Evolutionary conservation across 371 early-diverging fungal species (phyloP), one percentile per base, ranked within the genome.

Genomic region (Coemansia sp.): DNA sequence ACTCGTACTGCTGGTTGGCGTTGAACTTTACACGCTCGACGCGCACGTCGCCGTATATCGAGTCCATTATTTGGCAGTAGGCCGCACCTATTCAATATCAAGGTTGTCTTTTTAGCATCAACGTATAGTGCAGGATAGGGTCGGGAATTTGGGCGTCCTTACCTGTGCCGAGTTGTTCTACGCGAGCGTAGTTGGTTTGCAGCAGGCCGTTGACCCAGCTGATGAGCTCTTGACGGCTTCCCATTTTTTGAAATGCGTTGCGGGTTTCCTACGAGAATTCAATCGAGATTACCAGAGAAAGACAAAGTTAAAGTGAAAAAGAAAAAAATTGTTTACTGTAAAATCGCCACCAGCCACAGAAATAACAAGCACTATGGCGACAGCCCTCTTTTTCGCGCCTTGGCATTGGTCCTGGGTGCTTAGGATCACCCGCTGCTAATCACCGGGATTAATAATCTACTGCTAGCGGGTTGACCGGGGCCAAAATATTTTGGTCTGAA

Each of bases 81-180:
- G 87, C 93, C 41, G 92, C 92, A 55, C 93, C 88, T 90, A 71
- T 14, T 43, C 26, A 49, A n/a, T 7, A n/a, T 49, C 16, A 9
- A 16, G 26, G 6, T 40, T 40, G 6, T 40, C 11, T 8, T 6
- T 31, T 49, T 30, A 49, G 16, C 49, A 26, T 11, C 49, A 49
- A 49, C 20, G 20, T 20, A 20, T 20, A 20, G 20, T 20, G 20
- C 20, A 20, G 20, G 20, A 20, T 20, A 20, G 20, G 20, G 20
- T 20, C 20, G 20, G 20, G 20, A 20, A 20, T 20, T 20, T 20
- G 20, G 20, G 20, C 20, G 20, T 20, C 20, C 61, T 55, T 87
- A 90, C 94, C 94, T 68, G 93, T 87, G 47, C 98, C 96, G 56
- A 90, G 86, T 73, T 95, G 95, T 79, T 97, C 96, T 39, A 97